Base-by-base conservation (phyloP, 108 stramenopile species). In the Pseudonitzschia multistriata region DNA sequence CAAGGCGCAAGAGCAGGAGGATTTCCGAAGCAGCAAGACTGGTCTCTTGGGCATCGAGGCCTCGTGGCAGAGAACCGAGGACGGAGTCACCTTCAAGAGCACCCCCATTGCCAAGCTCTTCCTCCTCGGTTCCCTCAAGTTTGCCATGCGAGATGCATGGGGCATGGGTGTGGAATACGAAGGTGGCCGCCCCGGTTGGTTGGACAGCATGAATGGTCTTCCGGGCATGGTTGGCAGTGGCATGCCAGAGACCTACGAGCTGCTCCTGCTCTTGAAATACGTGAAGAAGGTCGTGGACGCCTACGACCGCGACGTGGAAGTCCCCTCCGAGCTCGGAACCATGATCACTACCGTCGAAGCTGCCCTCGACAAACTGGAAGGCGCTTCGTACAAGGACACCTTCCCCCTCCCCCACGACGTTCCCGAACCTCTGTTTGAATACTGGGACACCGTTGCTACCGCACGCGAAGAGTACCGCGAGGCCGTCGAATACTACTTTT, bases 121-220 rank as follows among this genome's bases (percentile, higher is more conserved):
- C 74, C 83, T 97, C 33, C 84, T 97, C 5, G 89, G 80, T 42
- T 62, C 89, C 17, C 77, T 92, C 73, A 97, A 97, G 76, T 97
- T 83, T 72, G 87, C 97, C 49, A 94, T 86, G 83, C 91, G 96
- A 74, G 97, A 97, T 84, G 94, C 97, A 19, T 92, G 83, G 67
- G 97, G 97, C 57, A 93, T 96, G 90, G 97, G 97, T 47, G 79
- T 97, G 50, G 97, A 97, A 81, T 96, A 96, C 78, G 97, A 97
- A 78, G 97, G 94, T 48, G 95, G 95, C 14, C 88, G 93, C 60
- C 97, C 97, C 22, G 97, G 97, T 36, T 97, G 97, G 97, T 85
- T 94, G 66, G 97, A 97, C 76, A 95, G 94, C 64, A 97, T 97
- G 97, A 97, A 97, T 70, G 97, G 97, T 81, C 87, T 97, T 70